These are phyloP conservation scores for Cyberlindnera suaveolens DNA, from an alignment of 805 yeast genomes.

Conservation along the genomic window DNA sequence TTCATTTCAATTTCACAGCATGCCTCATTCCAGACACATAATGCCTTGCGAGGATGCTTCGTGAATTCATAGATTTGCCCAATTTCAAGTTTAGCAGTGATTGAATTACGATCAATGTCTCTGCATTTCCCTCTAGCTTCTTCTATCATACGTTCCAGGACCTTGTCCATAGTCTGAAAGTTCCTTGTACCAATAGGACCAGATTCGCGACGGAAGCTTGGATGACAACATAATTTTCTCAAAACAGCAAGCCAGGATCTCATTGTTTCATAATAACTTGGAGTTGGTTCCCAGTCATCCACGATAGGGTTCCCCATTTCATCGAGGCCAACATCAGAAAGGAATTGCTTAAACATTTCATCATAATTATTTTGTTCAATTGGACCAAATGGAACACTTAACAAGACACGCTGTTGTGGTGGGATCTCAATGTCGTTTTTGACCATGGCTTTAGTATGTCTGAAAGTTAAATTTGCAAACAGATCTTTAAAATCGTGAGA, in stretches of 20 bases:
- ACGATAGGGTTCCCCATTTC: conserved; percentile 39
- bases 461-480: conserved; percentile 49
- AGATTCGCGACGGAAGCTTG: conserved; percentile 34
- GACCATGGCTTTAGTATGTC: conserved; percentile 86
- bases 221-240: conserved; percentile 81
- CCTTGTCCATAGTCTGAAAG: conserved; percentile 55
- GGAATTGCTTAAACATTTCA: conserved; percentile 54
- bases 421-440: conserved; percentile 73
- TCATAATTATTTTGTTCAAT: conserved; percentile 83
- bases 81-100: conserved; percentile 42
- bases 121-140: conserved; percentile 45
- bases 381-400: conserved; percentile 71
- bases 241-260: conserved; percentile 62
- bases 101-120: conserved; percentile 42
- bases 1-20: conserved; percentile 4
- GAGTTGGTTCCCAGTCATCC: conserved; percentile 43
- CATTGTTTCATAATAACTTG: conserved; percentile 39
- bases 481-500: conserved; percentile 39
- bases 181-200: conserved; percentile 1
- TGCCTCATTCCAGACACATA: conserved; percentile 37
- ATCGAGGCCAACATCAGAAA: conserved; percentile 47
- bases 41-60: conserved; percentile 45
- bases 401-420: conserved; percentile 61
- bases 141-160: conserved; percentile 57
- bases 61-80: conserved; percentile 65